Evolutionary conservation across 2,329 filamentous ascomycete species (phyloP).

Genomic region (Myriangium duriaei): DNA sequence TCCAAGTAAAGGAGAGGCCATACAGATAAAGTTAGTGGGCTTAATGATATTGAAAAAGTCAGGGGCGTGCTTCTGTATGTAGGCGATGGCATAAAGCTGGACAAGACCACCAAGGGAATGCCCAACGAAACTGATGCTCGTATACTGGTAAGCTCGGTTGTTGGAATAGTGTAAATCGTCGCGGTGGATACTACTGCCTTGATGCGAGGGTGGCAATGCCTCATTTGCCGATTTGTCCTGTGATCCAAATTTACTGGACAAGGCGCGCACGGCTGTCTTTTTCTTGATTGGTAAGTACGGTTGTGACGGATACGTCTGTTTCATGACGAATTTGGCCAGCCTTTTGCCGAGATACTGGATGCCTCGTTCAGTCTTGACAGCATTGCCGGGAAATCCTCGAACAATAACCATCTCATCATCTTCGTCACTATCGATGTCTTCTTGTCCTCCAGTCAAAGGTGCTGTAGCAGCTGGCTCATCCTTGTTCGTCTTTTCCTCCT

Average conservation of each 20-base stretch:
- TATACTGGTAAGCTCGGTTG: constrained; percentile 62
- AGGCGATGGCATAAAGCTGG: constrained; percentile 89
- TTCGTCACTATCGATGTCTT: constrained; percentile 35
- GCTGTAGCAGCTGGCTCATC: constrained; percentile 27
- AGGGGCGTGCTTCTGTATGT: constrained; percentile 92
- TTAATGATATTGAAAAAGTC: constrained; percentile 76
- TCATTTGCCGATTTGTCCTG: constrained; percentile 34
- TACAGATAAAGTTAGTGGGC: constrained; percentile 78
- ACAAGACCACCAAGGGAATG: constrained; percentile 84
- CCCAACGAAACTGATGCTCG: constrained; percentile 87
- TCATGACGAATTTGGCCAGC: constrained; percentile 78
- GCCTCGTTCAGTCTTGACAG: constrained; percentile 79
- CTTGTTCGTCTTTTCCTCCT: constrained; percentile 20
- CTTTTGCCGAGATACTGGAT: constrained; percentile 96
- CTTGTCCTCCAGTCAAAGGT: constrained; percentile 38
- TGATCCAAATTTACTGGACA: constrained; percentile 33
- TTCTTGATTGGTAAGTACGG: constrained; percentile 61
- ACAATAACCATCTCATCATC: constrained; percentile 80
- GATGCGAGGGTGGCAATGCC: constrained; percentile 35
- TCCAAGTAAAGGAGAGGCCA: constrained; percentile 80
- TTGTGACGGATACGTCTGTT: constrained; percentile 87
- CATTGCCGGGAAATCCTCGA: constrained; percentile 79
- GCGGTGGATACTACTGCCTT: constrained; percentile 48
- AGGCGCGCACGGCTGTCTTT: constrained; percentile 36
- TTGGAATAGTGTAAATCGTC: constrained; percentile 26